Evolutionary conservation across 2,329 filamentous ascomycete genomes (phyloP).

Genomic region (Triangularia setosa): DNA sequence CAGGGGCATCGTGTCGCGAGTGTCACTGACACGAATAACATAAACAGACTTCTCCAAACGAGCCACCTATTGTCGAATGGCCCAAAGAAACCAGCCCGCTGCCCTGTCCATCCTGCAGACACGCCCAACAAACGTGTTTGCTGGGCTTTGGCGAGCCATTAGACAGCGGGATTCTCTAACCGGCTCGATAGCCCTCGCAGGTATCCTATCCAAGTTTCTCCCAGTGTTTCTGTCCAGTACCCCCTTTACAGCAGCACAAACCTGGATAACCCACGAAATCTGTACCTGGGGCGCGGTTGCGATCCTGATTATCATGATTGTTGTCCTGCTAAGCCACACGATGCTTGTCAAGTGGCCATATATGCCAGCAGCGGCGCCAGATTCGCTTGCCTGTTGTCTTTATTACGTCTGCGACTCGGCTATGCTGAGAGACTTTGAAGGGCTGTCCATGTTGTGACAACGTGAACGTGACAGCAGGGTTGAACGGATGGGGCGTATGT

Average conservation of each 20-base stretch:
- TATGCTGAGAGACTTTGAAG: slow-evolving; percentile 14
- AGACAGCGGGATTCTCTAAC: background rate
- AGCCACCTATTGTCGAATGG: slow-evolving; percentile 1
- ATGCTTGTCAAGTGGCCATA: slow-evolving; percentile 8
- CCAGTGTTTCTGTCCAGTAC: slow-evolving; percentile 4
- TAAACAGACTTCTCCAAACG: background rate
- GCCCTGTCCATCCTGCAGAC: background rate
- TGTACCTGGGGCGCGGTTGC: slow-evolving; percentile 7
- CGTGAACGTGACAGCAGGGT: slow-evolving; percentile 6
- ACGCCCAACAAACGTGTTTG: slow-evolving; percentile 2
- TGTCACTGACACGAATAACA: background rate
- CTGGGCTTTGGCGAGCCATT: background rate
- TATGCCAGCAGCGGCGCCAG: background rate
- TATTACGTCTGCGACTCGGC: slow-evolving; percentile 13
- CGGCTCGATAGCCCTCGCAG: background rate
- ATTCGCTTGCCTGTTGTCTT: background rate
- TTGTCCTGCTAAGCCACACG: background rate
- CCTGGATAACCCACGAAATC: slow-evolving; percentile 5
- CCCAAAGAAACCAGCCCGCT: slow-evolving; percentile 2
- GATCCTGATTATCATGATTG: background rate
- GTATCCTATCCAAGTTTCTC: slow-evolving; percentile 2
- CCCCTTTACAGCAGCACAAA: slow-evolving; percentile 5
- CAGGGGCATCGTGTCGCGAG: too few species aligned
- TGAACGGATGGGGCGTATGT: slow-evolving; percentile 5
- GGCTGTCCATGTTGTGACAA: slow-evolving; percentile 1